These are phyloP conservation scores for Hypocrella siamensis DNA, from an alignment of 2,329 filamentous ascomycete genomes.

Conservation along the genomic window DNA sequence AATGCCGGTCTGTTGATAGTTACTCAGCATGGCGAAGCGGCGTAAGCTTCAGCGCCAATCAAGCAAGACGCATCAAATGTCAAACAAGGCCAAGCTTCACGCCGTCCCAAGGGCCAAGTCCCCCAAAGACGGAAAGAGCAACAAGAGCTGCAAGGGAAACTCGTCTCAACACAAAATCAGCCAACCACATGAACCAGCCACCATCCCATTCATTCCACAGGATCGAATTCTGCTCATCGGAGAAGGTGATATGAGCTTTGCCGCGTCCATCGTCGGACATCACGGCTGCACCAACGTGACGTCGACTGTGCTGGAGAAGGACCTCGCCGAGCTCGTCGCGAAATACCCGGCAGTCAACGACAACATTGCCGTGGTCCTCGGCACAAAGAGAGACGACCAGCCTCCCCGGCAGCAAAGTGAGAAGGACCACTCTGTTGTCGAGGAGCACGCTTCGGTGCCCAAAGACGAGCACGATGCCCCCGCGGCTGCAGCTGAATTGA, in stretches of 20 bases:
- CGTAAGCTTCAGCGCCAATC: slow-evolving; percentile 6
- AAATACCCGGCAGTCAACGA: slow-evolving; percentile 61
- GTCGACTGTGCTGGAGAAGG: slow-evolving; percentile 52
- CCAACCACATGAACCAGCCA: slow-evolving; percentile 21
- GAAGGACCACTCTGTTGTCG: no score
- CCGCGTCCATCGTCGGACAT: slow-evolving; percentile 46
- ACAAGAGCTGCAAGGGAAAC: background rate
- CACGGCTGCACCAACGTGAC: slow-evolving; percentile 52
- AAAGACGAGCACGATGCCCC: slow-evolving; percentile 1
- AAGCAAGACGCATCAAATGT: background rate
- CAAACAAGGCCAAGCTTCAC: slow-evolving; percentile 3
- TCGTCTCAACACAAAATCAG: slow-evolving; percentile 10
- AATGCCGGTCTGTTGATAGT: no score
- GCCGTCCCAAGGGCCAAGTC: background rate
- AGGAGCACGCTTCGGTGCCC: no score
- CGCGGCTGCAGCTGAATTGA: no score
- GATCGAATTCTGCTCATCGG: slow-evolving; percentile 63
- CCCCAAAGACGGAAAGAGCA: slow-evolving; percentile 3
- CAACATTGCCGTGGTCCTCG: slow-evolving; percentile 37
- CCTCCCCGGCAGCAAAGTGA: no score
- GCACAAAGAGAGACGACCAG: slow-evolving; percentile 4
- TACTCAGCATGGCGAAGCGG: slow-evolving; percentile 6
- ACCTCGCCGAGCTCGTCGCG: slow-evolving; percentile 36
- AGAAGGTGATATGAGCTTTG: slow-evolving; percentile 70
- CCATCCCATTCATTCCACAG: slow-evolving; percentile 50